Evolutionary conservation across 495 filamentous ascomycete genomes (phyloP), one percentile per base, ranked within the genome.

Genomic region (Tricharina praecox): DNA sequence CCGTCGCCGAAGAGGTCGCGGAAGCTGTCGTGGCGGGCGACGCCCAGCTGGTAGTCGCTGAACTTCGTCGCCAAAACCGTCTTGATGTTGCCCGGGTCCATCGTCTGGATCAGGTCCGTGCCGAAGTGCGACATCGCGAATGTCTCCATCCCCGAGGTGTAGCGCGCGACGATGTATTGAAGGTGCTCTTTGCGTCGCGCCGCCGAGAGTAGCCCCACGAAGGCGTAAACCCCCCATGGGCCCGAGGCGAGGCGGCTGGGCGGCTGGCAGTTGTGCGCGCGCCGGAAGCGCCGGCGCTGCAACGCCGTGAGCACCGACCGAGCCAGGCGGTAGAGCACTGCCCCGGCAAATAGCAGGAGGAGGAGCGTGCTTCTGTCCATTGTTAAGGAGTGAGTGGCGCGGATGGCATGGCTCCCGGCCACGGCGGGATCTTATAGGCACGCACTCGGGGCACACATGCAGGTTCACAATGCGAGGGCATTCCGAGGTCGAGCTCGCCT

Each of bases 11-110:
- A 56, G 2, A 85, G 53, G 0, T 74, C 74, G 19, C 51, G 60
- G 61, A 79, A 70, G 24, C 57, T 64, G 0, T 62, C 57, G 8
- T 63, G 52, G 13, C 78, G 66, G 10, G 61, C 33, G 11, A 66
- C 56, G 1, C 73, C 75, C 1, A 85, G 56, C 10, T 66, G 65
- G 60, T 72, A 87, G 51, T 81, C 74, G 25, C 67, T 66, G 50
- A 78, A 74, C 4, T 75, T 66, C 4, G 68, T 69, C 1, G 73
- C 69, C 0, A 85, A 67, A 1, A 85, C 66, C 2, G 70, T 59
- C 48, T 81, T 75, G 62, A 96, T 71, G 62, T 92, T 94, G 56
- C 87, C 78, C 0, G 82, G 85, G 35, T 82, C 79, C 19, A 60
- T 63, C 1, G 78, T 80, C 3, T 35, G 15, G 7, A 35, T 34